Percentiles rank a stretch among this genome's conserved stretches.
Conservation (phyloP, 2,329 filamentous ascomycete genomes). For the Pezicula rhizophila region DNA sequence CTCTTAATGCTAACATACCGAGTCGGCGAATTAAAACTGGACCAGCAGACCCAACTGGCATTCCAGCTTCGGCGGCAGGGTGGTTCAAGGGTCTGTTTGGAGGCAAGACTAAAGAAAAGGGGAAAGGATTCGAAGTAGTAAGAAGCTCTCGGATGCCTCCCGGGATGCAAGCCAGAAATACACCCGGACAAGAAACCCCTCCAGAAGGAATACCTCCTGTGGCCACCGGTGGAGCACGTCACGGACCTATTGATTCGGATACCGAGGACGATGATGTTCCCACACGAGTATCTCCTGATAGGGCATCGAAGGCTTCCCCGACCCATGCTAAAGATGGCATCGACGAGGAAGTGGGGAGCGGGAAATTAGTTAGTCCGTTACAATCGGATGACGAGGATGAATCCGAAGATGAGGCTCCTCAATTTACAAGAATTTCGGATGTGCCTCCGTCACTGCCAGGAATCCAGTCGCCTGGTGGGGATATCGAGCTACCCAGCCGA, state of each 20-base stretch:
- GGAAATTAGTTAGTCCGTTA: slow-evolving; percentile 20
- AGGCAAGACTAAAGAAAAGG: slow-evolving; percentile 86
- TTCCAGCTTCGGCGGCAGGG: slow-evolving; percentile 79
- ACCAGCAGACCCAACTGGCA: slow-evolving; percentile 88
- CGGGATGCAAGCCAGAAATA: slow-evolving; percentile 49
- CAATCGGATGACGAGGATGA: slow-evolving; percentile 38
- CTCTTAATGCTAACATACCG: slow-evolving; percentile 73
- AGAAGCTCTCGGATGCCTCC: slow-evolving; percentile 81
- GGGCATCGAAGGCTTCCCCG: slow-evolving; percentile 5
- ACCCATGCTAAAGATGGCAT: slow-evolving; percentile 15
- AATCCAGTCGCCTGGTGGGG: slow-evolving; percentile 39
- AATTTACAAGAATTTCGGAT: slow-evolving; percentile 38
- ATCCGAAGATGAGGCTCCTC: slow-evolving; percentile 40
- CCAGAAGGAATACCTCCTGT: slow-evolving; percentile 62
- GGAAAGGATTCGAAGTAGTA: slow-evolving; percentile 95
- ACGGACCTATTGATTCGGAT: slow-evolving; percentile 56
- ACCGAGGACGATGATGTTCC: not conserved
- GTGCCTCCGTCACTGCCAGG: slow-evolving; percentile 52
- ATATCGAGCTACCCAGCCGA: slow-evolving; percentile 49
- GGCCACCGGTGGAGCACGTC: slow-evolving; percentile 31
- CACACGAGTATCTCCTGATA: not conserved
- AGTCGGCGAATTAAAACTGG: slow-evolving; percentile 87
- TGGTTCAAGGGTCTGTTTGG: slow-evolving; percentile 80
- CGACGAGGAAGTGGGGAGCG: slow-evolving; percentile 4
- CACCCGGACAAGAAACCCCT: slow-evolving; percentile 60